Evolutionary conservation across 2,329 filamentous ascomycete species (phyloP).

Genomic region (Geosmithia putterillii): DNA sequence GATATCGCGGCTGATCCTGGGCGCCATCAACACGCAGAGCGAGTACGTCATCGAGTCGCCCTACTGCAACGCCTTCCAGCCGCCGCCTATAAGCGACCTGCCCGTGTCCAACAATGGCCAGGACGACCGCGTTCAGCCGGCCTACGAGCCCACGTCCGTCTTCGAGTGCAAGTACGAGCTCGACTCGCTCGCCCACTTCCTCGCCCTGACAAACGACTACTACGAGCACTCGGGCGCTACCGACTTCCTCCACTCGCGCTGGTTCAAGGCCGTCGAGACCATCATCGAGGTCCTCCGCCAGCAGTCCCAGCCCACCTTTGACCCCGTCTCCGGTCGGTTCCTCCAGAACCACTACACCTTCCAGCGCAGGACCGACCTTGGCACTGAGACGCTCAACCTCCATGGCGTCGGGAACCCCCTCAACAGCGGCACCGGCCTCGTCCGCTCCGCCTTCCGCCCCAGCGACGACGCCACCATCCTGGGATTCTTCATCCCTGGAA

Average conservation of each 20-base stretch:
- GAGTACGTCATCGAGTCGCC: constrained; percentile 91
- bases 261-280: constrained; percentile 65
- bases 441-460: constrained; percentile 86
- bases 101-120: constrained; percentile 64
- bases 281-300: constrained; percentile 62
- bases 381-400: constrained; percentile 83
- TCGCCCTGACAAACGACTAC: constrained; percentile 78
- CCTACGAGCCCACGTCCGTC: constrained; percentile 71
- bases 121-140: constrained; percentile 72
- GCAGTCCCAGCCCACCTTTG: constrained; percentile 73
- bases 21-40: constrained; percentile 90
- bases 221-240: constrained; percentile 66
- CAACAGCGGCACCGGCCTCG: constrained; percentile 68
- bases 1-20: constrained; percentile 71
- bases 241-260: constrained; percentile 67
- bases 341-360: constrained; percentile 76
- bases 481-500: constrained; percentile 88
- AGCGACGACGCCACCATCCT: constrained; percentile 92
- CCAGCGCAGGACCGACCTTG: constrained; percentile 63
- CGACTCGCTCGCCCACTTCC: constrained; percentile 86
- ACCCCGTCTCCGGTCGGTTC: constrained; percentile 51
- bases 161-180: constrained; percentile 99
- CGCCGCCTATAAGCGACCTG: constrained; percentile 72
- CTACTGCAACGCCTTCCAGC: constrained; percentile 98
- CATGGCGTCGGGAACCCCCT: constrained; percentile 83